These are phyloP conservation scores for Citrus trifoliata DNA, from an alignment of 345 rosid species.

Conservation along the genomic window DNA sequence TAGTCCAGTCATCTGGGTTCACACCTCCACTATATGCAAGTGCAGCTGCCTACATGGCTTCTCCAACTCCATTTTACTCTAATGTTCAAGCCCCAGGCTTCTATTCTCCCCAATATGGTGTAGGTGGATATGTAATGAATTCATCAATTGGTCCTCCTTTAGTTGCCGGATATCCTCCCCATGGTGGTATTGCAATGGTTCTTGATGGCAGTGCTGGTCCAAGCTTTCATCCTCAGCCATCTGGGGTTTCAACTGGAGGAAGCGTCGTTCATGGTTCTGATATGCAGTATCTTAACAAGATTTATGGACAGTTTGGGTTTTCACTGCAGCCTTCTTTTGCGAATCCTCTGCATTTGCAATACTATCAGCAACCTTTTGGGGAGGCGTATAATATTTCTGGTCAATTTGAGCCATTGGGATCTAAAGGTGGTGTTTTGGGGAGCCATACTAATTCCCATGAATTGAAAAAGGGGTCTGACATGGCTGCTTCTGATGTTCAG, in stretches of 20 bases:
- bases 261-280: constrained; percentile 36
- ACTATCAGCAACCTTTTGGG: constrained; percentile 46
- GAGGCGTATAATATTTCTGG: constrained; percentile 27
- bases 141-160: constrained; percentile 40
- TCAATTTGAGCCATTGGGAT: constrained; percentile 34
- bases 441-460: constrained; percentile 31
- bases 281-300: constrained; percentile 41
- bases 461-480: constrained; percentile 29
- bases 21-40: constrained; percentile 39
- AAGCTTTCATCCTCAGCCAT: constrained; percentile 31
- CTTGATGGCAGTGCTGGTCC: constrained; percentile 33
- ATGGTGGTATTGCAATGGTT: constrained; percentile 38
- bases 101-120: constrained; percentile 43
- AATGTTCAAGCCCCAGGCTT: constrained; percentile 31
- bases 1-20: constrained; percentile 55
- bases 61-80: constrained; percentile 39
- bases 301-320: constrained; percentile 41
- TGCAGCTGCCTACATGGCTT: constrained; percentile 36
- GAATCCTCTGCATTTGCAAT: constrained; percentile 45
- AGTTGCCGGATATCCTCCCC: constrained; percentile 45
- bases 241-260: constrained; percentile 40
- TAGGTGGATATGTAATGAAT: constrained; percentile 38
- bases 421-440: constrained; percentile 28
- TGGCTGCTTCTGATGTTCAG: constrained; percentile 26
- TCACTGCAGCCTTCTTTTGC: constrained; percentile 38